Evolutionary conservation across 2,329 filamentous ascomycete genomes (phyloP), one percentile per base, ranked within the genome.

Genomic region (Cladobotryum mycophilum): DNA sequence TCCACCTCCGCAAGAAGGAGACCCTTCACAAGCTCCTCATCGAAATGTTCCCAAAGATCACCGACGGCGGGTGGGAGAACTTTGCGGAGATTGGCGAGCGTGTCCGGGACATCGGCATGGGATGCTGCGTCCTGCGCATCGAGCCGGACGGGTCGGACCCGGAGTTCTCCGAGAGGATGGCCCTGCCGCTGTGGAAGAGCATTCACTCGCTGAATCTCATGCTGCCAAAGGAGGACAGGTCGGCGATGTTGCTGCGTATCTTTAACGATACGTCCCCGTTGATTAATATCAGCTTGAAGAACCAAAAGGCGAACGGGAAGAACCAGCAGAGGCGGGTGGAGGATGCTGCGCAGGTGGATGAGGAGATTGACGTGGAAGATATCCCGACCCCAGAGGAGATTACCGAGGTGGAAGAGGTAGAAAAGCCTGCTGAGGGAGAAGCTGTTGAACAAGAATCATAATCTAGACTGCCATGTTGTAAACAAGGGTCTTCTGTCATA

Each of bases 1-100:
- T 99, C 37, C 78, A 80, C 48, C 75, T 96, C 49, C 81, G 79
- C 58, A 84, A 86, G 67, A 85, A 88, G 72, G 80, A 86, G 58
- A 97, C 91, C 0, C 78, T 99, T 55, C 81, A 82, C 54, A 85
- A 81, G 63, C 80, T 99, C 18, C 80, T 99, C 44, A 85, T 91
- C 48, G 92, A 99, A 71, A 96, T 99, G 89, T 99, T 99, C 72
- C 91, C 92, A 47, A 91, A 89, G 66, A 84, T 97, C 53, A 77
- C 82, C 55, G 82, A 85, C 53, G 82, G 84, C 48, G 85, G 81
- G 52, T 91, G 85, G 81, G 78, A 82, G 65, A 76, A 82, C 45
- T 81, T 96, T 35, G 86, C 86, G 54, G 93, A 97, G 74, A 92
- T 97, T 54, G 91, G 89, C 53, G 86, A 91, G 70, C 80, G 85